Evolutionary conservation across 352 stramenopile genomes (phyloP).

Genomic region (Plasmopara muralis): DNA sequence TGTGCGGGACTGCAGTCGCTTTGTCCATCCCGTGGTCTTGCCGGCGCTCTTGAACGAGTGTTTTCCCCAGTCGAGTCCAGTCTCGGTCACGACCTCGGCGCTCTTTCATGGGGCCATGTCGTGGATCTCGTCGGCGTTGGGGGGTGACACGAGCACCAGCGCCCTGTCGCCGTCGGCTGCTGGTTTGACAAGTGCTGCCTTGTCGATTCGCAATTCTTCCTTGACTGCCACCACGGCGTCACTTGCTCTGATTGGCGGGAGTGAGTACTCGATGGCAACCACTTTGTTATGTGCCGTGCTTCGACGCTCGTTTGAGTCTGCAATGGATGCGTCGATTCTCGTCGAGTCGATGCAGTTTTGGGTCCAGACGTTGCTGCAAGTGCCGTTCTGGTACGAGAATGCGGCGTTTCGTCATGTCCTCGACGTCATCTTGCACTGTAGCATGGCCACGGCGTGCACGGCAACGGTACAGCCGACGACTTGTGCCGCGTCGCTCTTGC

Average conservation of each 20-base stretch:
- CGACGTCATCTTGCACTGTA: constrained; percentile 61
- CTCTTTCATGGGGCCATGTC: constrained; percentile 53
- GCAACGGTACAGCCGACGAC: neutral
- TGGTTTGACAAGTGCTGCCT: constrained; percentile 32
- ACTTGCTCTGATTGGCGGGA: constrained; percentile 35
- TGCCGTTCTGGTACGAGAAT: constrained; percentile 79
- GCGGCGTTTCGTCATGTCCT: constrained; percentile 55
- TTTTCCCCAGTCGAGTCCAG: constrained; percentile 39
- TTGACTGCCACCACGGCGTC: constrained; percentile 42
- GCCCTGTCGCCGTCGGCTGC: constrained; percentile 28
- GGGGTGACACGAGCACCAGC: constrained; percentile 26
- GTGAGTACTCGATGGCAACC: constrained; percentile 44
- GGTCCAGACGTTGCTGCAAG: constrained; percentile 54
- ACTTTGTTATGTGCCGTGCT: constrained; percentile 49
- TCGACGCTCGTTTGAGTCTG: constrained; percentile 57
- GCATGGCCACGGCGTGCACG: constrained; percentile 35
- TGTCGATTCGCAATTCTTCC: constrained; percentile 47
- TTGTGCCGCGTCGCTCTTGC: constrained; percentile 17
- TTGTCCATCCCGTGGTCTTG: constrained; percentile 51
- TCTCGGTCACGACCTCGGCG: constrained; percentile 44
- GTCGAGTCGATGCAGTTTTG: constrained; percentile 46
- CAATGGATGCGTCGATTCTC: constrained; percentile 31
- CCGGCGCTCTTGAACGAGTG: constrained; percentile 59
- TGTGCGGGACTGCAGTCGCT: constrained; percentile 67
- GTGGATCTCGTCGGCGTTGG: constrained; percentile 52